phyloP scores from a whole-genome alignment of 768 basidiomycete species.

The Leucosporidium scottii region DNA sequence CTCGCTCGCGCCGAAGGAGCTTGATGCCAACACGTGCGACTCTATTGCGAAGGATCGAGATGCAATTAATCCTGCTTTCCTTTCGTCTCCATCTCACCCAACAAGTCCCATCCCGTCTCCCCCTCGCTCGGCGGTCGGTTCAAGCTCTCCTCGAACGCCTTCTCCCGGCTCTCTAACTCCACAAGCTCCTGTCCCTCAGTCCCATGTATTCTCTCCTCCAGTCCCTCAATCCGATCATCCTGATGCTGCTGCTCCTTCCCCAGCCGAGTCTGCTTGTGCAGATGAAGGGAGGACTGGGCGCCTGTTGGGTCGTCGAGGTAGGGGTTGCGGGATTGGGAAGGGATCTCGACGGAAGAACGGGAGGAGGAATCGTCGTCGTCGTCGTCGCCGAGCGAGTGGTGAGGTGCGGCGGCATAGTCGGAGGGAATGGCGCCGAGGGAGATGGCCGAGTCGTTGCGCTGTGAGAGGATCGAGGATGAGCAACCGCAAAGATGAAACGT shows the following conservation, averaged over 20 bases:
- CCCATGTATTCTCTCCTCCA: slow-evolving; percentile 1
- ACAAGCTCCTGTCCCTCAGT: background rate
- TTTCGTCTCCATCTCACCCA: background rate
- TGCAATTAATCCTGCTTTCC: no score
- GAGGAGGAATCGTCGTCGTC: slow-evolving; percentile 5
- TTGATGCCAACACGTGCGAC: no score
- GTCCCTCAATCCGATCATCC: slow-evolving; percentile 6
- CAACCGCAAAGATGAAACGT: background rate
- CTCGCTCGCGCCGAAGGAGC: no score
- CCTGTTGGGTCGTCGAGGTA: slow-evolving; percentile 7
- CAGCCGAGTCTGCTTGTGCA: background rate
- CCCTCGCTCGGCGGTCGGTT: background rate
- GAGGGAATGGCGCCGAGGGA: background rate
- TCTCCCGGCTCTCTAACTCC: slow-evolving; percentile 8
- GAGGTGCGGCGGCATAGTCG: slow-evolving; percentile 1
- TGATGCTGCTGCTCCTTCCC: slow-evolving; percentile 22
- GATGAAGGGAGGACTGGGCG: slow-evolving; percentile 4
- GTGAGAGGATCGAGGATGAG: background rate
- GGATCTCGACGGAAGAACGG: slow-evolving; percentile 3
- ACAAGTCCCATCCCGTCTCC: slow-evolving; percentile 2
- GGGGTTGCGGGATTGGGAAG: no score
- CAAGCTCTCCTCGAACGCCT: slow-evolving; percentile 1
- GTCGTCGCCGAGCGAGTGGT: slow-evolving; percentile 14
- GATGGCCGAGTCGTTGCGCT: slow-evolving; percentile 2
- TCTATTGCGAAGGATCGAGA: no score